Percentiles rank a stretch among this genome's conserved stretches.
These are phyloP conservation scores for Alternaria gaisen DNA, from an alignment of 2,329 filamentous ascomycete species.

Conservation along the genomic window DNA sequence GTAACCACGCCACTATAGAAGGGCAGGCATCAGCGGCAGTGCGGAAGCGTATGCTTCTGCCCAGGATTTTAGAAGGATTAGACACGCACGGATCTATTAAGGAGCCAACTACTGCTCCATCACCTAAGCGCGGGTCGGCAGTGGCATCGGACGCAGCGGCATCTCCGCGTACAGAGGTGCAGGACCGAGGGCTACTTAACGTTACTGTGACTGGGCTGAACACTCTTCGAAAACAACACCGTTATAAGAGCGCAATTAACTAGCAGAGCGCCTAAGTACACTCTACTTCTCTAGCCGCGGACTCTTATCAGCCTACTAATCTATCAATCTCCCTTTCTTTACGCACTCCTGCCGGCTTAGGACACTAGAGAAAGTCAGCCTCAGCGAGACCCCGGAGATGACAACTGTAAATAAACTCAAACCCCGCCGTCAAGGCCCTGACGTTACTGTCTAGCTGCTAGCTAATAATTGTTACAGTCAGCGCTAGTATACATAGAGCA, in stretches of 20 bases:
- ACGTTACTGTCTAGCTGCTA: no score
- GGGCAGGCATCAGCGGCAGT: not conserved
- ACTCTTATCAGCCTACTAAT: not conserved
- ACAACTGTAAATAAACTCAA: not conserved
- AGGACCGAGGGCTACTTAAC: not conserved
- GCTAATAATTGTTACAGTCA: not conserved
- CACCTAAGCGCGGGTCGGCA: no score
- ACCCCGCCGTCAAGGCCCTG: not conserved
- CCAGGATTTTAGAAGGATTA: not conserved
- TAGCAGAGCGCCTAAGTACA: not conserved
- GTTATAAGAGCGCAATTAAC: not conserved
- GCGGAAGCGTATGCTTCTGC: not conserved
- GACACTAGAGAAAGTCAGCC: slow-evolving; percentile 2
- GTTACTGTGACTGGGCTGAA: not conserved
- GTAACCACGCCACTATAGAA: not conserved
- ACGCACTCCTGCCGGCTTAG: not conserved
- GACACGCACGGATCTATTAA: not conserved
- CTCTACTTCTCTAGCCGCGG: not conserved
- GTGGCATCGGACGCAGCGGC: not conserved
- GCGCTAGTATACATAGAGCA: slow-evolving; percentile 7
- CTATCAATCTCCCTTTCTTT: not conserved
- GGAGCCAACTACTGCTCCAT: no score
- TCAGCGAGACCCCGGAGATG: not conserved
- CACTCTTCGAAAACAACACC: not conserved
- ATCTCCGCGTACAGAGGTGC: not conserved